Evolutionary conservation across 306 rosid genomes (phyloP), one percentile per base, ranked within the genome.

Genomic region (Ochetophila trinervis): DNA sequence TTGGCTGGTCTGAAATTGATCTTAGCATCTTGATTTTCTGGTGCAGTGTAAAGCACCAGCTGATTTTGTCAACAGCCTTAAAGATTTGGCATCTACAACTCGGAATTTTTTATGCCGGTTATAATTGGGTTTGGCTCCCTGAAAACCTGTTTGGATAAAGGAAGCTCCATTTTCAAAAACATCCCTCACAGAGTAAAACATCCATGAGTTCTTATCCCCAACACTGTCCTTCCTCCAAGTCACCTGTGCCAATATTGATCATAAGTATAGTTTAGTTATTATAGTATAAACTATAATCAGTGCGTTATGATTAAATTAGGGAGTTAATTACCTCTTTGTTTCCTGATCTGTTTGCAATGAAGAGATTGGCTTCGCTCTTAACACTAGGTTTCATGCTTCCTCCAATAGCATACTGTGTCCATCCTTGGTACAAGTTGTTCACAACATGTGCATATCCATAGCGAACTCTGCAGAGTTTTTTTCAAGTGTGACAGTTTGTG

Each of bases 331-430:
- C 84, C 73, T 80, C 78, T 27, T 76, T 68, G 51, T 68, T 78
- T 7, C 74, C 72, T 27, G 70, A 58, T 67, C 67, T 71, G 34
- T 80, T 63, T 4, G 81, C 78, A 6, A 80, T 68, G 69, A 76
- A 80, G 34, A 80, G 81, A 66, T 80, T 76, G 70, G 81, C 72
- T 54, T 76, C 70, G 50, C 84, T 80, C 78, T 67, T 75, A n/a
- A 80, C 70, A 5, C 84, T 80, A 3, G 81, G 84, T 16, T 62
- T 75, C 84, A 80, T 80, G 65, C 84, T 80, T 18, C 84, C 84
- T n/a, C 78, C 84, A 37, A 75, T 80, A 9, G 80, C 84, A 21
- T 80, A 80, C 60, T 75, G 78, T 32, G 68, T 50, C 80, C 84
- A 80, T 13, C 74, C 68, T n/a, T 21, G 70, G 68, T 76, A 76